A percentile compares a stretch with the other conserved stretches of the same genome.
Evolutionary conservation across 176 grass and related monocot species (phyloP).

Genomic region (Puya raimondii): DNA sequence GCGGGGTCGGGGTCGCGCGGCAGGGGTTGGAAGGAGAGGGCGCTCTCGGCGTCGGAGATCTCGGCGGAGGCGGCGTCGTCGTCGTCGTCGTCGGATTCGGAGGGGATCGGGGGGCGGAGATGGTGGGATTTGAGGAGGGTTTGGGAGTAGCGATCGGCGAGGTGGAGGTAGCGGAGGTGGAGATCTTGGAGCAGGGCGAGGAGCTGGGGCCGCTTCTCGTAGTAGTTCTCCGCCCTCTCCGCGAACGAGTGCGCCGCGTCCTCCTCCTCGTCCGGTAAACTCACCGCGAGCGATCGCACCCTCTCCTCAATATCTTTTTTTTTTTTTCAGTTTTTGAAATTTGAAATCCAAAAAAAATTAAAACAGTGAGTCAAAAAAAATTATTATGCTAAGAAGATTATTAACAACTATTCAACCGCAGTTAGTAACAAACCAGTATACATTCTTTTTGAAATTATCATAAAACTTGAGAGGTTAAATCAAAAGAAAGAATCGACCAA

Average conservation of each 20-base stretch:
- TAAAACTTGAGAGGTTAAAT: no score
- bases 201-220: slow-evolving; percentile 71
- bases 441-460: no score
- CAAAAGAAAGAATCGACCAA: no score
- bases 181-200: slow-evolving; percentile 75
- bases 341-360: no score
- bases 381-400: no score
- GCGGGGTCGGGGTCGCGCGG: background rate
- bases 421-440: no score
- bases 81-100: slow-evolving; percentile 21
- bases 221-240: slow-evolving; percentile 71
- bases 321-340: no score
- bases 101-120: slow-evolving; percentile 3
- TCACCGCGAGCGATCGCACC: slow-evolving; percentile 49
- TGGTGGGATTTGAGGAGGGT: slow-evolving; percentile 22
- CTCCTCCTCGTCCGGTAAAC: slow-evolving; percentile 35
- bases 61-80: slow-evolving; percentile 36
- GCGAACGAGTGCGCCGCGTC: slow-evolving; percentile 57
- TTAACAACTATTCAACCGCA: no score
- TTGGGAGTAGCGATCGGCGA: slow-evolving; percentile 85
- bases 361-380: no score
- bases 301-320: slow-evolving; percentile 72
- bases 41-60: slow-evolving; percentile 71
- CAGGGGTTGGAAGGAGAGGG: slow-evolving; percentile 63
- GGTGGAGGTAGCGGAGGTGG: slow-evolving; percentile 86